Conservation (phyloP, 192 early-diverging fungal species). For the Rhizophagus prolifer region DNA sequence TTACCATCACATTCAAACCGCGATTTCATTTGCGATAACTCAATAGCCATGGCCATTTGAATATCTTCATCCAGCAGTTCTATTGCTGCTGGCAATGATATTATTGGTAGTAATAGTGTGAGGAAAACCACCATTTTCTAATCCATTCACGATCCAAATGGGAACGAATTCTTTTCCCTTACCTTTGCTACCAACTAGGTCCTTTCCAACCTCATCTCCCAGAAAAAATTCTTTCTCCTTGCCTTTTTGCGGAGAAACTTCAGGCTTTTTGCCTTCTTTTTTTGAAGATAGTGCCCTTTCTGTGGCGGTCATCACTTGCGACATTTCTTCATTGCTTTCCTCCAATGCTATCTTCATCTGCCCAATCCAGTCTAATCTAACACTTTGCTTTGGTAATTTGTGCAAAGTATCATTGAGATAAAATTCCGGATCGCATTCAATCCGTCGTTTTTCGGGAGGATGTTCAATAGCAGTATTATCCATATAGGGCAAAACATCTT, state of each 20-base stretch:
- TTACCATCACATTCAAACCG: background rate
- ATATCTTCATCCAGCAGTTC: background rate
- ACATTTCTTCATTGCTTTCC: background rate
- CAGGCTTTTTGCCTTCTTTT: background rate
- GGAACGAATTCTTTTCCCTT: background rate
- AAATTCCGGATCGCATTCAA: conserved; percentile 21
- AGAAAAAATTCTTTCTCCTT: background rate
- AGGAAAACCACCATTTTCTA: background rate
- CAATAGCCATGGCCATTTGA: background rate
- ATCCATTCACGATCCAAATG: background rate
- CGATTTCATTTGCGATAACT: background rate
- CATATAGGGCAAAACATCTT: background rate
- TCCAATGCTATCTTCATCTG: background rate
- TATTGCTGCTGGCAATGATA: background rate
- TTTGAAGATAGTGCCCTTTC: background rate
- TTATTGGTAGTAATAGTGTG: background rate
- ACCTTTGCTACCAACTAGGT: background rate
- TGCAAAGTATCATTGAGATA: conserved; percentile 9
- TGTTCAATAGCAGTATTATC: conserved; percentile 7
- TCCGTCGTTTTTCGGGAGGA: background rate
- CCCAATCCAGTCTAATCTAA: background rate
- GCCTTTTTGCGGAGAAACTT: background rate
- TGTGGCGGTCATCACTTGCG: background rate
- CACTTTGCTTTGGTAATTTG: background rate
- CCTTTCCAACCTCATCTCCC: background rate